Base-by-base conservation (phyloP, 768 basidiomycete species). In the Heimioporus sp. region DNA sequence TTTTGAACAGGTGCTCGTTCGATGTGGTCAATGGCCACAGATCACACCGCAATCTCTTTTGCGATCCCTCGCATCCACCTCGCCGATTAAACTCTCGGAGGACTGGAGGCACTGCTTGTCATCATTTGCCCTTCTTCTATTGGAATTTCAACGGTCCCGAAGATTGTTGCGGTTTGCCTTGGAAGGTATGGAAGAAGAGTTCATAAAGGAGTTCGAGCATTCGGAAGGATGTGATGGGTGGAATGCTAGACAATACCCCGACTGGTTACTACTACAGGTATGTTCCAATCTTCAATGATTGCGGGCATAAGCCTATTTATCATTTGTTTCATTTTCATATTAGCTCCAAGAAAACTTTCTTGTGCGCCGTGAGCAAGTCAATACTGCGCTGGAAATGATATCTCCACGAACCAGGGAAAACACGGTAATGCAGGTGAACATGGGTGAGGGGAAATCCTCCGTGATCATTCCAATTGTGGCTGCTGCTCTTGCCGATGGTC, bases 251-350 rank as follows among this genome's bases (percentile, higher is more conserved):
- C 19, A 16, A 1, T 51, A 70, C 45, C 63, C 69, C 0, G 75
- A 76, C 45, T 79, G 76, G 78, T 56, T 76, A 2, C 53, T 78
- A 28, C 68, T 78, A 10, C 77, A 79, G 65, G 72, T 75, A 10
- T 36, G 45, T 47, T 21, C 7, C 15, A 2, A 19, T 10, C 1
- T 20, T 4, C 16, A 39, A 5, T 5, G 24, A 28, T 28, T 28
- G 24, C 5, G 24, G 1, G 16, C 13, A 35, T 16, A 12, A 10
- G 13, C 15, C 2, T 8, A 20, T 19, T 39, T n/a, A 39, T 10
- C 12, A 16, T 39, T 39, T 6, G 10, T 10, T 39, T 4, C 5
- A 13, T 16, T 16, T 35, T 2, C 6, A 28, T 28, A 28, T 11
- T 65, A 39, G 38, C 9, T 38, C 4, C 37, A 38, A n/a, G 37